Evolutionary conservation across 129 eudicot genomes (phyloP).

Genomic region (Sambucus nigra): DNA sequence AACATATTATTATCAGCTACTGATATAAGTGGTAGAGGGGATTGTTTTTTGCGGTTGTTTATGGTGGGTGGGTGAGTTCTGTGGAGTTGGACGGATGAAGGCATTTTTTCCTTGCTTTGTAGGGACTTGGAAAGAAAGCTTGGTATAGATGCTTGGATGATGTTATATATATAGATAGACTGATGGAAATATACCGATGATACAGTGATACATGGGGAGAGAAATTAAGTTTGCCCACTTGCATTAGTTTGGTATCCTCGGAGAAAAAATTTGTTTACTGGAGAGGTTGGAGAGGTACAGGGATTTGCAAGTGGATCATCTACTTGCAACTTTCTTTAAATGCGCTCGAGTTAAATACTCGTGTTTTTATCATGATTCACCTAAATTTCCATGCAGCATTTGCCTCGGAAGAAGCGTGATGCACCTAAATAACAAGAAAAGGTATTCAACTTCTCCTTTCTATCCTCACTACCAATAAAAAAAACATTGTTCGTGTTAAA

Average conservation of each 20-base stretch:
- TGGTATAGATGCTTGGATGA: background rate
- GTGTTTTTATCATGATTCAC: conserved; percentile 8
- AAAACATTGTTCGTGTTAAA: too few species aligned
- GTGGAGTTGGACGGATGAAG: conserved; percentile 51
- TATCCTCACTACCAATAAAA: too few species aligned
- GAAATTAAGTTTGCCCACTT: conserved; percentile 9
- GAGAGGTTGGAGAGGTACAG: conserved; percentile 8
- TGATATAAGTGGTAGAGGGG: conserved; percentile 17
- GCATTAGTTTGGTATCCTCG: conserved; percentile 17
- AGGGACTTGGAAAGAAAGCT: background rate
- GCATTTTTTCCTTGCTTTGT: conserved; percentile 18
- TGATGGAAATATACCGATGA: background rate
- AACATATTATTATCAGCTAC: conserved; percentile 42
- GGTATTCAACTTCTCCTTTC: background rate
- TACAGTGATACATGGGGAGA: conserved; percentile 8
- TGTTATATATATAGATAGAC: background rate
- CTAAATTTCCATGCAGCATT: background rate
- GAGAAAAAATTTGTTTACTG: conserved; percentile 11
- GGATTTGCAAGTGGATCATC: conserved; percentile 62
- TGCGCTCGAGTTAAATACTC: conserved; percentile 20
- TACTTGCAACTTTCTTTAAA: conserved; percentile 28
- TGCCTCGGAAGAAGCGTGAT: too few species aligned
- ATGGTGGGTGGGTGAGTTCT: conserved; percentile 38
- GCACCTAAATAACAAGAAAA: too few species aligned
- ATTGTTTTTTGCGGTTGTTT: conserved; percentile 23